Percentiles rank a stretch among this genome's conserved stretches.
These are phyloP conservation scores for Nepenthes mirabilis DNA, from an alignment of 148 eudicot genomes.

Conservation along the genomic window DNA sequence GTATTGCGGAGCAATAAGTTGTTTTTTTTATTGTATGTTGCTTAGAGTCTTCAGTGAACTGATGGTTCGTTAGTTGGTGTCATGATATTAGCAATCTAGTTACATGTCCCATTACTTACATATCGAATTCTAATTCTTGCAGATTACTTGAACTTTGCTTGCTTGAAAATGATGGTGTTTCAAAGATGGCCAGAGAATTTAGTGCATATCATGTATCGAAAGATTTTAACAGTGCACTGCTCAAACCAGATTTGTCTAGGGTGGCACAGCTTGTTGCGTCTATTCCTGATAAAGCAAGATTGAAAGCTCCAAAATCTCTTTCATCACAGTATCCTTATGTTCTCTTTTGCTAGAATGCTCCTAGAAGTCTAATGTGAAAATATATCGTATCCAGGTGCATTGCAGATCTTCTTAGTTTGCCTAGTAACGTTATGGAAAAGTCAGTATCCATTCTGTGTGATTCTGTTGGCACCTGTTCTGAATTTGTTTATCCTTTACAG, in stretches of 20 bases:
- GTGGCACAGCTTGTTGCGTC: constrained; percentile 78
- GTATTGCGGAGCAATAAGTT: neutral
- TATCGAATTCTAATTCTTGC: constrained; percentile 8
- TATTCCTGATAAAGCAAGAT: constrained; percentile 77
- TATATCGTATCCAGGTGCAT: no score
- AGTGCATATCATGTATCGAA: constrained; percentile 22
- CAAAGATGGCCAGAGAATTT: constrained; percentile 50
- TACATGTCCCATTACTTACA: neutral
- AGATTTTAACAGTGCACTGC: constrained; percentile 18
- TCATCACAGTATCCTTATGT: constrained; percentile 79
- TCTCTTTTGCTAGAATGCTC: neutral
- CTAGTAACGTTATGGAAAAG: no score
- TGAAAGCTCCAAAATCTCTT: constrained; percentile 53
- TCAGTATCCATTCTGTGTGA: neutral
- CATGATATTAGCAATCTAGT: neutral
- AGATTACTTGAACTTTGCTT: constrained; percentile 69
- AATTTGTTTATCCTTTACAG: constrained; percentile 28
- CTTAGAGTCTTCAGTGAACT: neutral
- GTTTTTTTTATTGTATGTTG: neutral
- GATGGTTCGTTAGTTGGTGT: neutral
- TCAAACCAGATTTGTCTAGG: constrained; percentile 28
- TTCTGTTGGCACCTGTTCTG: neutral
- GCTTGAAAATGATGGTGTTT: constrained; percentile 58
- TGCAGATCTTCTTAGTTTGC: no score
- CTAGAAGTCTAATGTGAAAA: no score